phyloP scores from a whole-genome alignment of 1,284 basidiomycete genomes.

The Ustilago cynodontis region DNA sequence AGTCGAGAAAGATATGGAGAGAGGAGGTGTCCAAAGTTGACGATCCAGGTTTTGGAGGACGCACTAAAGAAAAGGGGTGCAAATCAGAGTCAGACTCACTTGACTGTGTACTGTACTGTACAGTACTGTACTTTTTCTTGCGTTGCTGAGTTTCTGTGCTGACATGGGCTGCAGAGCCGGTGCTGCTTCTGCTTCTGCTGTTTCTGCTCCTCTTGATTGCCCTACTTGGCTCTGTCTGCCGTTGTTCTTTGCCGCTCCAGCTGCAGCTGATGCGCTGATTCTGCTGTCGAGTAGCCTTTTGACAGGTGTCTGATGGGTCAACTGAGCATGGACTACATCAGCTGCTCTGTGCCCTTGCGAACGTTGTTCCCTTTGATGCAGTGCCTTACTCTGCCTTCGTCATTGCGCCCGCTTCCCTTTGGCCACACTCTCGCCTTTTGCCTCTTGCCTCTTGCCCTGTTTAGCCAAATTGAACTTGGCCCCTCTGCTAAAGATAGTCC shows the following conservation, averaged over 20 bases:
- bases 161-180: neutral
- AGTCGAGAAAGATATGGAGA: neutral
- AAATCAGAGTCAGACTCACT: too few relatives aligned
- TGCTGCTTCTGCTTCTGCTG: neutral
- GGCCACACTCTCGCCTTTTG: neutral
- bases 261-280: neutral
- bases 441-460: too few relatives aligned
- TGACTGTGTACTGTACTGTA: neutral
- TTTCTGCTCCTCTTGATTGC: neutral
- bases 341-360: neutral
- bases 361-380: constrained; percentile 8
- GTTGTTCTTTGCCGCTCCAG: neutral
- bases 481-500: neutral
- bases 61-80: neutral
- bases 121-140: too few relatives aligned
- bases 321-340: neutral
- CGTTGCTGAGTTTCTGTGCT: too few relatives aligned
- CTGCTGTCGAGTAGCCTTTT: constrained; percentile 6
- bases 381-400: neutral
- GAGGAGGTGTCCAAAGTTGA: too few relatives aligned
- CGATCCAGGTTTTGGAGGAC: too few relatives aligned
- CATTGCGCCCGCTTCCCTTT: neutral
- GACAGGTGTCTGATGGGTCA: neutral
- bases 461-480: neutral
- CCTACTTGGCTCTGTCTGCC: neutral